Percentiles rank a stretch among this genome's conserved stretches.
Evolutionary conservation across 1,139 yeast species (phyloP).

Genomic region (Pichia kudriavzevii): DNA sequence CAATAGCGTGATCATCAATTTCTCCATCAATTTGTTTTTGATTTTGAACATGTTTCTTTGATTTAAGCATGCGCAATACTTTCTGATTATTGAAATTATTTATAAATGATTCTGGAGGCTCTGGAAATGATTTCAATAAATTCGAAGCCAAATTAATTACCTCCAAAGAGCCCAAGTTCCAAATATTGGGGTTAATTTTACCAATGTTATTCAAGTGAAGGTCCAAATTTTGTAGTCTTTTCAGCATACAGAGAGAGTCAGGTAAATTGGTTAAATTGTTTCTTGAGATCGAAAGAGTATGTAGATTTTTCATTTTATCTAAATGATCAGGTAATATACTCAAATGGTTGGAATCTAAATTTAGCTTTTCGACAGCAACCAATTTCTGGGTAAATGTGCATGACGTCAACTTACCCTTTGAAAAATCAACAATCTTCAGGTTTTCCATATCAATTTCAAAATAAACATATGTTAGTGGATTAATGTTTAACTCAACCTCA

Average conservation of each 20-base stretch:
- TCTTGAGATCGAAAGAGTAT: conserved; percentile 60
- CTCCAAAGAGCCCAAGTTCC: conserved; percentile 53
- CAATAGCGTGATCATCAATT: neutral
- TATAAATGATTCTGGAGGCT: conserved; percentile 43
- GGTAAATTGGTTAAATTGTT: conserved; percentile 79
- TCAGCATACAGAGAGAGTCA: conserved; percentile 50
- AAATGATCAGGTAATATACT: conserved; percentile 69
- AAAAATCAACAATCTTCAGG: conserved; percentile 66
- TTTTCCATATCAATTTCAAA: conserved; percentile 48
- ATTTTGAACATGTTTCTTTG: neutral
- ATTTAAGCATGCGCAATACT: conserved; percentile 6
- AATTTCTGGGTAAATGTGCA: conserved; percentile 61
- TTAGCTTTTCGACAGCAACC: conserved; percentile 64
- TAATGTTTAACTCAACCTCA: conserved; percentile 42
- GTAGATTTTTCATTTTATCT: conserved; percentile 49
- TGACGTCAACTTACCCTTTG: conserved; percentile 75
- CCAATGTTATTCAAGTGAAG: conserved; percentile 82
- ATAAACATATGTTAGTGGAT: conserved; percentile 46
- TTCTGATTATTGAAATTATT: too few species aligned
- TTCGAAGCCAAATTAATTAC: conserved; percentile 76
- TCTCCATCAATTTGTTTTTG: neutral
- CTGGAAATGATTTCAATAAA: conserved; percentile 59
- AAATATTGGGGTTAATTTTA: conserved; percentile 57
- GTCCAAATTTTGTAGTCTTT: conserved; percentile 62
- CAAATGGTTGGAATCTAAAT: conserved; percentile 76